These are phyloP conservation scores for Backusella tuberculispora DNA, from an alignment of 192 early-diverging fungal genomes.

Conservation along the genomic window DNA sequence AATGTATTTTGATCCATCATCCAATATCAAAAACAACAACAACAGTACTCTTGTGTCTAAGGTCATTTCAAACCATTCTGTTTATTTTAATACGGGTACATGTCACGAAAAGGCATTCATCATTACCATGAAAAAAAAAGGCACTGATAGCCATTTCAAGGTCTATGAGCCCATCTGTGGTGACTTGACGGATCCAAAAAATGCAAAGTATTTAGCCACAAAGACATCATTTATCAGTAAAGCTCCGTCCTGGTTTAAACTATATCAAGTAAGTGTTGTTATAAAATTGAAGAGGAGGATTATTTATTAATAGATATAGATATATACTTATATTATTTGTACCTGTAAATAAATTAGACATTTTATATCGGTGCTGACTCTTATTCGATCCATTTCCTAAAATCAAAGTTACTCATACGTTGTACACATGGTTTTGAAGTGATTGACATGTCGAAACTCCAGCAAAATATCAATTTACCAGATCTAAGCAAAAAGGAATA, in stretches of 20 bases:
- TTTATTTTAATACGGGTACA: conserved; percentile 76
- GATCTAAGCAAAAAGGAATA: conserved; percentile 77
- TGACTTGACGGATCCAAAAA: conserved; percentile 32
- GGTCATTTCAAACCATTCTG: conserved; percentile 43
- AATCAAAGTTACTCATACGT: conserved; percentile 82
- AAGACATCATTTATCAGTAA: conserved; percentile 31
- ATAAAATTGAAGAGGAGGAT: not conserved
- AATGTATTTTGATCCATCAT: conserved; percentile 59
- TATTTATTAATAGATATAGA: not conserved
- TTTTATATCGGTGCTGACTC: conserved; percentile 92
- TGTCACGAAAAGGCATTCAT: conserved; percentile 63
- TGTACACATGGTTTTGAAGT: conserved; percentile 94
- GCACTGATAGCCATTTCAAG: conserved; percentile 42
- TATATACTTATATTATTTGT: not conserved
- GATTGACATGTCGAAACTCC: conserved; percentile 80
- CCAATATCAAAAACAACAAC: not conserved
- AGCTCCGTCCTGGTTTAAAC: conserved; percentile 32
- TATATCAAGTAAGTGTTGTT: conserved; percentile 29
- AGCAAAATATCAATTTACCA: conserved; percentile 76
- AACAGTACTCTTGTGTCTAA: not conserved
- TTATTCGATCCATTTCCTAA: conserved; percentile 81
- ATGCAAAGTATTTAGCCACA: conserved; percentile 16
- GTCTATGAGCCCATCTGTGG: conserved; percentile 36
- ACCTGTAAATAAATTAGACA: conserved; percentile 58
- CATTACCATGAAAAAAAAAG: conserved; percentile 37